Base-by-base conservation (phyloP, 139 green algal species). In the Chlamydomonas sp. region DNA sequence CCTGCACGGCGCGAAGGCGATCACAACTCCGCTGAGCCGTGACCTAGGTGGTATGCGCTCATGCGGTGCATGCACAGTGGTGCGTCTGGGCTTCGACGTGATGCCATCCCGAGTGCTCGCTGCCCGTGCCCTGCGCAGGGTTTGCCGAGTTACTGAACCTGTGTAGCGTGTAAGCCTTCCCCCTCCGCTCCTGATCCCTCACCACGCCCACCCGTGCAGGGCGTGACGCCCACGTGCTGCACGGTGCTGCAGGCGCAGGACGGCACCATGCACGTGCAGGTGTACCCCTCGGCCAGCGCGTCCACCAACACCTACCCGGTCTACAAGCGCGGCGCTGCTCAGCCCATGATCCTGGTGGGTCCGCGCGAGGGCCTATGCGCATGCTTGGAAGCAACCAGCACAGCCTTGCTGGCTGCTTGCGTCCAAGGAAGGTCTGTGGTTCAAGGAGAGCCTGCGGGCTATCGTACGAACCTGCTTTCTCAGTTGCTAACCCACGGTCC, bases 191-290 rank as follows among this genome's bases (percentile, higher is more conserved):
- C n/a, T 14, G 63, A 62, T 15, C 5, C 31, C 16, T 15, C 75
- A 63, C 77, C 14, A 58, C 58, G 3, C 58, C 7, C 69, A 49
- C 31, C 31, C 15, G 17, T 78, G 86, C 91, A 93, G 91, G 91
- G 85, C 12, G 75, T 83, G 49, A 57, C 68, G 1, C 78, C 89
- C 49, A 85, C 31, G 0, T 82, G 78, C n/a, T 81, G 90, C 67
- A 91, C 74, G 4, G 90, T 92, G 66, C 64, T 87, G 14, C 92
- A 94, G 64, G 90, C 92, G 5, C 92, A 90, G 78, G 90, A 93
- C 80, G 92, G 92, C 15, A 80, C 75, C 68, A 88, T 94, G 84
- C 90, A 94, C 80, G 79, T 91, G 57, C 61, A 89, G 83, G 83
- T 92, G 62, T 82, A 79, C 31, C 91, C 91, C 57, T 91, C 86